phyloP scores from a whole-genome alignment of 108 stramenopile species.

The Pseudonitzschia delicatissima region DNA sequence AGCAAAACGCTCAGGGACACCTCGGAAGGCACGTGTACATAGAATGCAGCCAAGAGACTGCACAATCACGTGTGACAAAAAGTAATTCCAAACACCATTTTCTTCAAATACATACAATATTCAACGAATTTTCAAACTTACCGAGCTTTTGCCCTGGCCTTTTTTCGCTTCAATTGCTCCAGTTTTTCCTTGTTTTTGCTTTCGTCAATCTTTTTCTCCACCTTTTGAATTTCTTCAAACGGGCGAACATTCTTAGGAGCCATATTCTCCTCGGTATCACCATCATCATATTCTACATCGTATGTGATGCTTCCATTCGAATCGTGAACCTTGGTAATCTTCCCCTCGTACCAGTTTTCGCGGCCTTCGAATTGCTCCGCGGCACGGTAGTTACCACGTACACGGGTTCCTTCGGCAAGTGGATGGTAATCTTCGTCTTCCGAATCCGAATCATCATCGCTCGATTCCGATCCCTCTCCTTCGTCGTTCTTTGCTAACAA shows the following conservation, averaged over 20 bases:
- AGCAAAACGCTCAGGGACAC: slow-evolving; percentile 29
- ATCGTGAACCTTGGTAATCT: slow-evolving; percentile 45
- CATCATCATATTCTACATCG: slow-evolving; percentile 85
- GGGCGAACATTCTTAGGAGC: slow-evolving; percentile 56
- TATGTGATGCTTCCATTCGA: slow-evolving; percentile 50
- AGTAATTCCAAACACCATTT: slow-evolving; percentile 18
- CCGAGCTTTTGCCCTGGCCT: slow-evolving; percentile 74
- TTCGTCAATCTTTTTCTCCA: slow-evolving; percentile 43
- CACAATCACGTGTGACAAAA: slow-evolving; percentile 17
- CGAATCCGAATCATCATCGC: slow-evolving; percentile 36
- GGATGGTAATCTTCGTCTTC: slow-evolving; percentile 25
- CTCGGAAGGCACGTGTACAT: slow-evolving; percentile 24
- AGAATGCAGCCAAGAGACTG: slow-evolving; percentile 4
- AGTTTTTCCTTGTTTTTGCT: slow-evolving; percentile 36
- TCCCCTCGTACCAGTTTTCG: slow-evolving; percentile 72
- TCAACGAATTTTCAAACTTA: slow-evolving; percentile 33
- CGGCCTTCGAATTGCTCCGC: slow-evolving; percentile 76
- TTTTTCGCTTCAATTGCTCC: slow-evolving; percentile 64
- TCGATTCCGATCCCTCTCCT: slow-evolving; percentile 10
- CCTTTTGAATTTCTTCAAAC: slow-evolving; percentile 41
- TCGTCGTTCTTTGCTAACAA: slow-evolving; percentile 62
- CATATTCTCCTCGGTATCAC: slow-evolving; percentile 83
- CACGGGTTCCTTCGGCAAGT: slow-evolving; percentile 56
- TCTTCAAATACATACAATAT: not conserved
- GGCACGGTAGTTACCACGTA: slow-evolving; percentile 75